These are phyloP conservation scores for Prunella vulgaris DNA, from an alignment of 257 asterid species.

Conservation along the genomic window DNA sequence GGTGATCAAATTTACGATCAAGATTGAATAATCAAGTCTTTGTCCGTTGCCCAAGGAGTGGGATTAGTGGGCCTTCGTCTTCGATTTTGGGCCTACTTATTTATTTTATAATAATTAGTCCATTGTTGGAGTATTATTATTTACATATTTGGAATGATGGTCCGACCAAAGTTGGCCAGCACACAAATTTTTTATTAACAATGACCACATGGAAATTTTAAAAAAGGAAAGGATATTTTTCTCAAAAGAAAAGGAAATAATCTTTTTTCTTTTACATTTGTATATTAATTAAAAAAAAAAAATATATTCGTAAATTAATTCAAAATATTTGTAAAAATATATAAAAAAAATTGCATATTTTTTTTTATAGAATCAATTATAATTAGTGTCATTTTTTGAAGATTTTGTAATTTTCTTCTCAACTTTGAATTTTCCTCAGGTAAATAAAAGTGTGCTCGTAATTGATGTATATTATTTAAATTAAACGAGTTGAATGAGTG, in stretches of 20 bases:
- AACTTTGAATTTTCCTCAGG: background rate
- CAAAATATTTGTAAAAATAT: too few relatives aligned
- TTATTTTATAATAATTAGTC: slow-evolving; percentile 2
- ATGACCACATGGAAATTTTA: background rate
- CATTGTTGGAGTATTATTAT: background rate
- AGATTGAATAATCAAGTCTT: slow-evolving; percentile 16
- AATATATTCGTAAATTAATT: too few relatives aligned
- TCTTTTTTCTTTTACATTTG: too few relatives aligned
- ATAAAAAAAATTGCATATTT: too few relatives aligned
- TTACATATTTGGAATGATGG: background rate
- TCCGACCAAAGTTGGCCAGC: background rate
- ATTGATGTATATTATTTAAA: background rate
- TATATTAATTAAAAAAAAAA: too few relatives aligned
- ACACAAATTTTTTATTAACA: background rate
- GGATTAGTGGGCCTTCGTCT: slow-evolving; percentile 25
- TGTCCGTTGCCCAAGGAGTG: slow-evolving; percentile 14
- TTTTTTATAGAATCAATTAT: too few relatives aligned
- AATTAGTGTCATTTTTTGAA: too few relatives aligned
- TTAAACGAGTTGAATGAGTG: background rate
- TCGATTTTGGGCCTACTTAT: slow-evolving; percentile 16
- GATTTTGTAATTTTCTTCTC: background rate
- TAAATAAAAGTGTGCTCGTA: background rate
- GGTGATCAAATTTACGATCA: background rate
- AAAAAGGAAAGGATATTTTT: background rate
- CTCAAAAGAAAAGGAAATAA: background rate